Conservation (phyloP, 768 basidiomycete species). For the Mycena leptocephala region DNA sequence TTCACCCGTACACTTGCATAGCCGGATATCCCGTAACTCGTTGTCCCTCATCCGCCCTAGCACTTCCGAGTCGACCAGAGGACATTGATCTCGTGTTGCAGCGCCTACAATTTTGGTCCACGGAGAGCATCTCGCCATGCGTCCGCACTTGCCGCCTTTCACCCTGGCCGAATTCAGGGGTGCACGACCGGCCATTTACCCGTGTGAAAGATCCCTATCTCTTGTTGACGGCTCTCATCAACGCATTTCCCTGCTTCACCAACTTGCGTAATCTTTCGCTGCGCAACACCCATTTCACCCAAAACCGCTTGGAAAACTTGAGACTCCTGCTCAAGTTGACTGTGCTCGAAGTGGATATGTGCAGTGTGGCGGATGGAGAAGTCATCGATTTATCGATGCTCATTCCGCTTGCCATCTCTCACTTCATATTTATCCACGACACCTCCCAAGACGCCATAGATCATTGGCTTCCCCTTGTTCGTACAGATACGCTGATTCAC, state of each 20-base stretch:
- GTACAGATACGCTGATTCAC: not conserved
- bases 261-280: not conserved
- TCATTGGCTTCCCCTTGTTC: not conserved
- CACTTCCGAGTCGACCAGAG: not conserved
- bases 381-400: not conserved
- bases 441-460: not conserved
- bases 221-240: not conserved
- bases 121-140: not conserved
- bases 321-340: not conserved
- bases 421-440: not conserved
- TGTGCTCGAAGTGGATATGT: not conserved
- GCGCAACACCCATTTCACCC: not conserved
- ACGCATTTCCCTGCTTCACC: not conserved
- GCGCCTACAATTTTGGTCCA: conserved; percentile 4
- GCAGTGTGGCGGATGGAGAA: not conserved
- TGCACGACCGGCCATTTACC: not conserved
- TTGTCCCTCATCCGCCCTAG: not conserved
- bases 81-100: not conserved
- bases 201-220: not conserved
- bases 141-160: not conserved
- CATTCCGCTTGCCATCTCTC: not conserved
- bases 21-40: not conserved
- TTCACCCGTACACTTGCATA: not conserved
- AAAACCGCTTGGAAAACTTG: not conserved
- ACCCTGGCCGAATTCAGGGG: not conserved